Conservation (phyloP, 2,329 filamentous ascomycete species). For the Pseudogymnoascus sp. region DNA sequence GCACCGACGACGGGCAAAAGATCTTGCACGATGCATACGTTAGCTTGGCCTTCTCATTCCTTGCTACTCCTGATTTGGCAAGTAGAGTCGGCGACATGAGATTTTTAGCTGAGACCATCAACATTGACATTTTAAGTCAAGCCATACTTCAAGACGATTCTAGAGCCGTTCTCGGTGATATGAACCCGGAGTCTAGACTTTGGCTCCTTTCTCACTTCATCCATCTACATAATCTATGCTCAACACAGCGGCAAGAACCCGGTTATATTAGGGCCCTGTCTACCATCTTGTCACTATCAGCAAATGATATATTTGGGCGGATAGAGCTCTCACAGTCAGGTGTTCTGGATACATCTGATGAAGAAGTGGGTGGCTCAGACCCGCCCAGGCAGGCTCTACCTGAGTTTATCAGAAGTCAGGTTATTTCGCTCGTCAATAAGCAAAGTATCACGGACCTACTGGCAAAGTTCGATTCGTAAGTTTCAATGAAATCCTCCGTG, state of each 20-base stretch:
- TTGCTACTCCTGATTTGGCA: constrained; percentile 26
- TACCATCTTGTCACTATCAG: constrained; percentile 43
- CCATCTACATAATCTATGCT: constrained; percentile 38
- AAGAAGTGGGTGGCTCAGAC: constrained; percentile 21
- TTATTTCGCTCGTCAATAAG: constrained; percentile 65
- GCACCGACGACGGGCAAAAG: not conserved
- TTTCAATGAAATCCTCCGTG: not conserved
- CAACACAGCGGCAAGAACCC: constrained; percentile 31
- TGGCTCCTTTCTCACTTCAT: constrained; percentile 62
- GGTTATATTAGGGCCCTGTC: constrained; percentile 45
- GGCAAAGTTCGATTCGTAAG: constrained; percentile 24
- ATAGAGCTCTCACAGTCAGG: constrained; percentile 39
- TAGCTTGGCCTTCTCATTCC: constrained; percentile 26
- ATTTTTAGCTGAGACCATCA: constrained; percentile 20
- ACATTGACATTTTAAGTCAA: constrained; percentile 23
- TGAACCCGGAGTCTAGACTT: constrained; percentile 36
- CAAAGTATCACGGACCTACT: constrained; percentile 54
- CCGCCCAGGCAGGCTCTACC: constrained; percentile 30
- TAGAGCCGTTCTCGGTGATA: constrained; percentile 12
- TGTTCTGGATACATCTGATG: constrained; percentile 20
- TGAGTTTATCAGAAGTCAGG: constrained; percentile 53
- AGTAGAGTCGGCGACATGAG: constrained; percentile 20
- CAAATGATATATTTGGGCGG: constrained; percentile 42
- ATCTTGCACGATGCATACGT: constrained; percentile 18
- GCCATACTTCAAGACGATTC: constrained; percentile 17